Conservation (phyloP, 306 rosid species). For the Luffa acutangula region DNA sequence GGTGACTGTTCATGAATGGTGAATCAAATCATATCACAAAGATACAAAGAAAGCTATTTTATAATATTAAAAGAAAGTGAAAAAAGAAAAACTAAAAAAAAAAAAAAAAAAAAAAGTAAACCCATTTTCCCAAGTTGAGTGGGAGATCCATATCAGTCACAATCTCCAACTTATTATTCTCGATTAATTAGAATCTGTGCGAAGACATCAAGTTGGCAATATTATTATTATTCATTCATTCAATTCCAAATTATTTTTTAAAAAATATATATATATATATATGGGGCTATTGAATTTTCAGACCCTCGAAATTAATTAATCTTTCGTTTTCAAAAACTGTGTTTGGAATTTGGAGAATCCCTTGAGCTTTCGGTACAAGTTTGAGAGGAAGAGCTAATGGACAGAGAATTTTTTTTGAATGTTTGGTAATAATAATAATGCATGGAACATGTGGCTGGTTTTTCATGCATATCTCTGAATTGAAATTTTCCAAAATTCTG, state of each 20-base stretch:
- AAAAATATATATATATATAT: background rate
- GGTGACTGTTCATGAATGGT: background rate
- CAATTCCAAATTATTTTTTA: background rate
- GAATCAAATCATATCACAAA: background rate
- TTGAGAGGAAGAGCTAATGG: background rate
- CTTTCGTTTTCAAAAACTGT: background rate
- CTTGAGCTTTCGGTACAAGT: background rate
- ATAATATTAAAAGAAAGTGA: background rate
- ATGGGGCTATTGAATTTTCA: background rate
- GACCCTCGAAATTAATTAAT: background rate
- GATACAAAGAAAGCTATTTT: background rate
- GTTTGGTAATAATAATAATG: background rate
- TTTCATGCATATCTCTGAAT: background rate
- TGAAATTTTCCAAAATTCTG: background rate
- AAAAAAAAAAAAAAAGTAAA: background rate
- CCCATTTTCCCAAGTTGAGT: background rate
- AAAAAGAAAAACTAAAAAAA: background rate
- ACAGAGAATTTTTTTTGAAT: background rate
- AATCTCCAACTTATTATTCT: background rate
- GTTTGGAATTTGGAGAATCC: background rate
- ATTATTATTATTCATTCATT: background rate
- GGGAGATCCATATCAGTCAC: constrained; percentile 7
- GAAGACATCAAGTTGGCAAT: background rate
- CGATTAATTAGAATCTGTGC: background rate
- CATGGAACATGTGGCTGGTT: background rate